Percentiles rank a stretch among this genome's conserved stretches.
Conservation (phyloP, 1,284 basidiomycete genomes). For the Erythrobasidium hasegawianum region DNA sequence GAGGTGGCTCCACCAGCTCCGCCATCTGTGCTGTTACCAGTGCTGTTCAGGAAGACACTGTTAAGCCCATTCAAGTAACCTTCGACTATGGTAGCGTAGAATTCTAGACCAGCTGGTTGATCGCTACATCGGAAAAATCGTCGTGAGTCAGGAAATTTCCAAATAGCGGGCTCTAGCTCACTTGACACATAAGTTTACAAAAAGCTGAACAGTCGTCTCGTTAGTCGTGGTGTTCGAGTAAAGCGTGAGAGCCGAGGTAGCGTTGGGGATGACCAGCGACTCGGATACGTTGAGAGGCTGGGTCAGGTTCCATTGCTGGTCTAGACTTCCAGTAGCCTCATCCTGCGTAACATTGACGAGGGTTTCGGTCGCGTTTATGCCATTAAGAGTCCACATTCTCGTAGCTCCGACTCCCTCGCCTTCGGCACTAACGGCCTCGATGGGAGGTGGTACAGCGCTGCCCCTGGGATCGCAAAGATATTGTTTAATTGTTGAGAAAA, state of each 20-base stretch:
- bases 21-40: slow-evolving; percentile 14
- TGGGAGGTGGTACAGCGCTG: slow-evolving; percentile 27
- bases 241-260: slow-evolving; percentile 78
- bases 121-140: not conserved
- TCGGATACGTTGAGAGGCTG: slow-evolving; percentile 88
- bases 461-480: slow-evolving; percentile 1
- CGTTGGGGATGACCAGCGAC: slow-evolving; percentile 86
- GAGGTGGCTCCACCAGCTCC: slow-evolving; percentile 13
- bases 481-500: no score
- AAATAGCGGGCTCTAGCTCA: not conserved
- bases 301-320: slow-evolving; percentile 25
- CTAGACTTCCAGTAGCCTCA: slow-evolving; percentile 4
- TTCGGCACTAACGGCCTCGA: slow-evolving; percentile 13
- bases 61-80: slow-evolving; percentile 30
- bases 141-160: no score
- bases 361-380: slow-evolving; percentile 18
- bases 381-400: slow-evolving; percentile 15
- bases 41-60: slow-evolving; percentile 7
- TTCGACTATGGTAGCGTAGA: slow-evolving; percentile 24
- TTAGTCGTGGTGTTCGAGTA: slow-evolving; percentile 69
- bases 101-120: slow-evolving; percentile 21
- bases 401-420: slow-evolving; percentile 28
- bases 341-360: slow-evolving; percentile 16
- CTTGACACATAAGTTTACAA: slow-evolving; percentile 32
- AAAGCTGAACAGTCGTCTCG: slow-evolving; percentile 31